Percentiles rank a stretch among this genome's conserved stretches.
Conservation (phyloP, 306 rosid genomes). For the Dalbergia cochinchinensis region DNA sequence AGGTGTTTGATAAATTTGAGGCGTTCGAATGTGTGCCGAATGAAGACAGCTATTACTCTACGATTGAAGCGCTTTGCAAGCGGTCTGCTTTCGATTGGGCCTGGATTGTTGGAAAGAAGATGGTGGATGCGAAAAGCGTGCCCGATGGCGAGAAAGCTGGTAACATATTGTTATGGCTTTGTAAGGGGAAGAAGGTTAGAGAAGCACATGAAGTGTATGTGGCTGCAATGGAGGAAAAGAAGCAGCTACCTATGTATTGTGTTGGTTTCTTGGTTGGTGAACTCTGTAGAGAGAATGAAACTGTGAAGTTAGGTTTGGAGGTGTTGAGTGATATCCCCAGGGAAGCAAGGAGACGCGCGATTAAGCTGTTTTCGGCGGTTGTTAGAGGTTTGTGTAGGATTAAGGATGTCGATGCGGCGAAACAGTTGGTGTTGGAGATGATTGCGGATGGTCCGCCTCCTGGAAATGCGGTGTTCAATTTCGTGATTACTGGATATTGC, state of each 20-base stretch:
- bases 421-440: conserved; percentile 68
- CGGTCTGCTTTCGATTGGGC: conserved; percentile 65
- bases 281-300: conserved; percentile 63
- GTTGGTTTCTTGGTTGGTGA: conserved; percentile 56
- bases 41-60: conserved; percentile 66
- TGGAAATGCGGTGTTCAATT: conserved; percentile 83
- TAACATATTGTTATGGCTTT: conserved; percentile 69
- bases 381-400: conserved; percentile 71
- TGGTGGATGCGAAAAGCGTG: conserved; percentile 61
- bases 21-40: conserved; percentile 64
- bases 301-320: conserved; percentile 64
- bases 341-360: conserved; percentile 59
- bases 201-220: conserved; percentile 66
- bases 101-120: conserved; percentile 60
- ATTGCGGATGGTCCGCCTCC: conserved; percentile 79
- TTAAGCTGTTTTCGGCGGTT: conserved; percentile 70
- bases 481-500: conserved; percentile 62
- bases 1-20: conserved; percentile 63
- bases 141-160: conserved; percentile 70
- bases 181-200: conserved; percentile 64
- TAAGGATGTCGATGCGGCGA: conserved; percentile 67
- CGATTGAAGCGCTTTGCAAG: conserved; percentile 72
- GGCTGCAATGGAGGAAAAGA: conserved; percentile 58
- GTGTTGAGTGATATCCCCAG: conserved; percentile 60
- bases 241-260: conserved; percentile 44